A percentile compares a stretch with the other conserved stretches of the same genome.
phyloP scores from a whole-genome alignment of 345 rosid genomes.

The Hypericum androsaemum region DNA sequence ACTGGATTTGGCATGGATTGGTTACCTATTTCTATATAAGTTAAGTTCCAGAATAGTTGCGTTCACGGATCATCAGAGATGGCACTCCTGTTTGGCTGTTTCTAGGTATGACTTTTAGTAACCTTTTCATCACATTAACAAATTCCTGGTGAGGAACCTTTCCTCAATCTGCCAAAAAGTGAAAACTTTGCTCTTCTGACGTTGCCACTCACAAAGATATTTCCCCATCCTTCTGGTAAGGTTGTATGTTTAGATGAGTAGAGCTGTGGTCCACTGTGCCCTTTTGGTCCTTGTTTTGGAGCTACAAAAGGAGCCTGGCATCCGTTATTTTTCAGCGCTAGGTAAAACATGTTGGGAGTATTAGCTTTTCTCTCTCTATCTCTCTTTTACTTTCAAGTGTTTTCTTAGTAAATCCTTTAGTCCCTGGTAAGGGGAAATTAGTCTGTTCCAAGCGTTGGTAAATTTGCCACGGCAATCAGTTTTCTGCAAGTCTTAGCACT shows the following conservation, averaged over 20 bases:
- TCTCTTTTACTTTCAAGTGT: constrained; percentile 29
- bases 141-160: constrained; percentile 44
- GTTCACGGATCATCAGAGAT: constrained; percentile 22
- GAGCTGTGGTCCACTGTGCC: constrained; percentile 40
- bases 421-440: constrained; percentile 99
- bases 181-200: constrained; percentile 29
- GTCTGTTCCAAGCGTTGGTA: constrained; percentile 52
- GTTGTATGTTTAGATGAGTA: constrained; percentile 43
- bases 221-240: constrained; percentile 41
- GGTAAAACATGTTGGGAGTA: constrained; percentile 67
- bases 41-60: constrained; percentile 16
- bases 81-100: constrained; percentile 14
- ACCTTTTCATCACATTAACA: constrained; percentile 23
- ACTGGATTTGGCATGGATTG: constrained; percentile 17
- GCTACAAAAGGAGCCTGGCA: constrained; percentile 45
- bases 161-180: constrained; percentile 17
- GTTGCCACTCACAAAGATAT: constrained; percentile 34
- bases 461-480: constrained; percentile 58
- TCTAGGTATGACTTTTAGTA: constrained; percentile 29
- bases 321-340: constrained; percentile 35
- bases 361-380: constrained; percentile 39
- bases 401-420: constrained; percentile 31
- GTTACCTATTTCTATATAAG: constrained; percentile 18
- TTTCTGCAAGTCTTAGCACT: constrained; percentile 80
- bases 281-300: constrained; percentile 37